A percentile compares a stretch with the other conserved stretches of the same genome.
These are phyloP conservation scores for Fagopyrum homotropicum DNA, from an alignment of 148 eudicot species.

Conservation along the genomic window DNA sequence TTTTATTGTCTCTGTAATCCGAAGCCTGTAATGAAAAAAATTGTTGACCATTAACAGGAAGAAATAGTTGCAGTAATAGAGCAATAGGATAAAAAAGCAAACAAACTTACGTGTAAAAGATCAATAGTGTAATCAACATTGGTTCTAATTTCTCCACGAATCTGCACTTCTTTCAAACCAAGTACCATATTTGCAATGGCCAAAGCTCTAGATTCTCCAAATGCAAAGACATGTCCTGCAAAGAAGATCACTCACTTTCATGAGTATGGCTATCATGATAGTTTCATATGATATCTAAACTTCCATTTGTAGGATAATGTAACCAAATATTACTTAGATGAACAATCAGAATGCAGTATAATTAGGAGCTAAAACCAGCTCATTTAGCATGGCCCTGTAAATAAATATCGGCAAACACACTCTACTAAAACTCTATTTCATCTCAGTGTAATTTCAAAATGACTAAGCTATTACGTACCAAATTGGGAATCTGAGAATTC, in stretches of 20 bases:
- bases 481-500: conserved; percentile 99
- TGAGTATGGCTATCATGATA: neutral
- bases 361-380: neutral
- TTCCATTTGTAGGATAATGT: neutral
- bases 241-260: neutral
- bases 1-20: conserved; percentile 87
- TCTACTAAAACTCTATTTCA: neutral
- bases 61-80: neutral
- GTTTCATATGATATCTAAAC: neutral
- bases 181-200: conserved; percentile 99
- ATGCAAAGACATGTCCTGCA: conserved; percentile 97
- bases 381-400: neutral
- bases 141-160: conserved; percentile 95
- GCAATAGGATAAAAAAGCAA: neutral
- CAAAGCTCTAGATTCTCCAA: conserved; percentile 92
- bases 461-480: conserved; percentile 44
- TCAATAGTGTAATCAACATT: conserved; percentile 98
- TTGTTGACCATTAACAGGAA: conserved; percentile 6
- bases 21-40: conserved; percentile 46
- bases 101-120: conserved; percentile 68
- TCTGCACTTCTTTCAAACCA: conserved; percentile 96
- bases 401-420: neutral
- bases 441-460: neutral
- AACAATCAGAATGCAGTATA: neutral
- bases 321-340: neutral